Evolutionary conservation across 2,329 filamentous ascomycete genomes (phyloP).

Genomic region (Trichoderma koningii): DNA sequence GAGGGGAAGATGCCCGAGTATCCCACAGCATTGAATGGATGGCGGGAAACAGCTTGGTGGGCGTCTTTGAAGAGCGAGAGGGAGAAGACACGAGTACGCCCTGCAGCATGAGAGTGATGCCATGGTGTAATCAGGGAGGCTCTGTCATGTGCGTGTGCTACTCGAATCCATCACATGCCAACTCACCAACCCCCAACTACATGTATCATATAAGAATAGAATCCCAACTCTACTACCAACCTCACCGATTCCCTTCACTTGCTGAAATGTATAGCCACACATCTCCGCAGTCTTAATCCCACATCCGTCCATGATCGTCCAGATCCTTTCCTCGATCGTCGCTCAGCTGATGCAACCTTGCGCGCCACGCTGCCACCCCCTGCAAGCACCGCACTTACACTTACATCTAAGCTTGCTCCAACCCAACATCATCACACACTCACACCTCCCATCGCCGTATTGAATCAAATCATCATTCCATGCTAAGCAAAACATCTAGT

Average conservation of each 20-base stretch:
- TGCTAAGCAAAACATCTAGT: too few species aligned
- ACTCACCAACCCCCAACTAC: not conserved
- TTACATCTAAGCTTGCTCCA: conserved; percentile 6
- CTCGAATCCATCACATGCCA: not conserved
- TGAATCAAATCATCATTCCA: not conserved
- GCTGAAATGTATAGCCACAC: too few species aligned
- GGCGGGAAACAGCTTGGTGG: conserved; percentile 3
- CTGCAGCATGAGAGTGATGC: not conserved
- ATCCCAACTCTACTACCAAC: too few species aligned
- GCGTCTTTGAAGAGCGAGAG: not conserved
- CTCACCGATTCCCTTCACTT: too few species aligned
- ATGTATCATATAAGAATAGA: too few species aligned
- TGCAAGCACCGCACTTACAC: conserved; percentile 5
- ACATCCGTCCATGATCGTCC: conserved; percentile 11
- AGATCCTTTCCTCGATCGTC: conserved; percentile 16
- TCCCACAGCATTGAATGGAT: not conserved
- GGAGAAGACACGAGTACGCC: not conserved
- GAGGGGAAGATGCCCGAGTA: conserved; percentile 3
- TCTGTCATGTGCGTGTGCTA: not conserved
- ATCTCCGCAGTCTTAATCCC: not conserved
- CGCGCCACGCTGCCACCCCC: conserved; percentile 6
- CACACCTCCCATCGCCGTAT: not conserved
- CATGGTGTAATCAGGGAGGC: too few species aligned
- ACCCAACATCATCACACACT: not conserved
- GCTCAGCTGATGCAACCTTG: not conserved